Base-by-base conservation (phyloP, 768 basidiomycete genomes). In the Russula emetica region DNA sequence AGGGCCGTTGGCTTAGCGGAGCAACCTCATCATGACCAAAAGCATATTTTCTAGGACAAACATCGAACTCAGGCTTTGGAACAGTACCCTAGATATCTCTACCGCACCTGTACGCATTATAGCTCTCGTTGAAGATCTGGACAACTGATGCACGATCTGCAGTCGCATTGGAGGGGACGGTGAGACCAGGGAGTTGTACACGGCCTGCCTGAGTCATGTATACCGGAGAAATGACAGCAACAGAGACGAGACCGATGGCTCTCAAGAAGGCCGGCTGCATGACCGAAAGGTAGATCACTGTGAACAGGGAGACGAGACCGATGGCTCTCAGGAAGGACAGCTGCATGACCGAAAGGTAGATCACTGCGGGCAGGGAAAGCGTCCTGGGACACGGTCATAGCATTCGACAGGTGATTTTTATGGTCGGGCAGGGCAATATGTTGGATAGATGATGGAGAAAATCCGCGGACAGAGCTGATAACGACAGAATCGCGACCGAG, bases 21-120 rank as follows among this genome's bases (percentile, higher is more conserved):
- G 76, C 73, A 22, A 87, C 72, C 58, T 87, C 81, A 58, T 88
- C 87, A 65, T 86, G 83, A 0, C 82, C 81, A 70, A 78, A 85
- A 0, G 87, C 86, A 64, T 79, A 79, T 42, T 76, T 64, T 69
- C 85, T 87, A 65, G 8, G 26, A 18, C 34, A 16, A 40, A 13
- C 22, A 24, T 24, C 22, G 3, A 55, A 14, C 11, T 55, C 34
- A 54, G 3, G 13, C n/a, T 11, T 11, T 5, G 16, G 18, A 18
- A 55, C 36, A 22, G 24, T 26, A 8, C n/a, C n/a, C 2, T 16
- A 1, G 36, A 14, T n/a, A 49, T 49, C 22, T 22, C 18, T 32
- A 16, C 34, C n/a, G 36, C 53, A 55, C 53, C 22, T 55, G 53
- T 55, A 55, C 13, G 53, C 36, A 36, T 55, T 38, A 34, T 55